Percentiles rank a stretch among this genome's conserved stretches.
These are phyloP conservation scores for Penicillium sp. DNA, from an alignment of 2,329 filamentous ascomycete genomes.

Conservation along the genomic window DNA sequence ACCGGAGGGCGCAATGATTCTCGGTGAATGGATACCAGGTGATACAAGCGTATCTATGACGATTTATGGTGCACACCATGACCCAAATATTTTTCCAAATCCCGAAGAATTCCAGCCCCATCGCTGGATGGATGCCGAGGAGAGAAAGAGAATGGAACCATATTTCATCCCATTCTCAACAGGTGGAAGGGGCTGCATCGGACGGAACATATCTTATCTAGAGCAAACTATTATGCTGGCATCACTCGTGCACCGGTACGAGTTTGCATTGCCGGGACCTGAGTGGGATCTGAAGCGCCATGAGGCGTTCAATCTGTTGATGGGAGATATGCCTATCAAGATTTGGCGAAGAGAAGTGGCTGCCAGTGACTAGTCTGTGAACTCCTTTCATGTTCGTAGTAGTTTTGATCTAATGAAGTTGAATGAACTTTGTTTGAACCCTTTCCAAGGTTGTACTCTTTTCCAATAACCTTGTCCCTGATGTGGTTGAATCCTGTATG, in stretches of 20 bases:
- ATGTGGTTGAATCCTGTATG: too few relatives aligned
- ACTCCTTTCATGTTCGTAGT: not conserved
- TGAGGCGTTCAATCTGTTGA: conserved; percentile 19
- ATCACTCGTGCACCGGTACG: conserved; percentile 46
- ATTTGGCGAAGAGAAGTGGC: conserved; percentile 10
- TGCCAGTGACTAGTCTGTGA: not conserved
- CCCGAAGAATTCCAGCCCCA: conserved; percentile 39
- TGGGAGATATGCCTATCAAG: conserved; percentile 22
- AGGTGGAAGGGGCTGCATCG: conserved; percentile 41
- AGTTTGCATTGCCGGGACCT: conserved; percentile 37
- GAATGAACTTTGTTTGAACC: too few relatives aligned
- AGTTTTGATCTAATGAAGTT: too few relatives aligned
- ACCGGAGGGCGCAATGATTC: conserved; percentile 41
- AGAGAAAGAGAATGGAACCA: conserved; percentile 36
- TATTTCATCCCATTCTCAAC: conserved; percentile 43
- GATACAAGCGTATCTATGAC: conserved; percentile 46
- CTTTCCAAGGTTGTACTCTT: too few relatives aligned
- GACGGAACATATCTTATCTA: conserved; percentile 43
- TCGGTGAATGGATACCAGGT: conserved; percentile 46
- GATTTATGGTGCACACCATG: conserved; percentile 37
- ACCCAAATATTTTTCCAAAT: conserved; percentile 35
- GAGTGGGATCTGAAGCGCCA: conserved; percentile 30
- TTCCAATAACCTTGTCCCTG: too few relatives aligned
- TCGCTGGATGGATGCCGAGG: conserved; percentile 39
- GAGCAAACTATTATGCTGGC: conserved; percentile 51